Evolutionary conservation across 2,329 filamentous ascomycete species (phyloP).

Genomic region (Diaporthe destruens): DNA sequence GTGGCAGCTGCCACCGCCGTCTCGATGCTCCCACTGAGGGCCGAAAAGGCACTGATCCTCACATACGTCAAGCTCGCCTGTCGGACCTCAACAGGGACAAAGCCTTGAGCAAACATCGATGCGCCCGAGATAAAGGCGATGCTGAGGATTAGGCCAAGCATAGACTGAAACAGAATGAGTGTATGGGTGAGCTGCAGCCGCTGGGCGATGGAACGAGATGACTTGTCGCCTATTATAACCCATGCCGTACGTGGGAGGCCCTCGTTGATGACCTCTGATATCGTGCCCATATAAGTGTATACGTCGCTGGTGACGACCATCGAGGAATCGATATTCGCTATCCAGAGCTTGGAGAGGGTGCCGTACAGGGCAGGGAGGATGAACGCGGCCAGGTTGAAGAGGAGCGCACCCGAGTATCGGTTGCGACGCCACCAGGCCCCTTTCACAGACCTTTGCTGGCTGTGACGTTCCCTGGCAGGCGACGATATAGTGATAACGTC

Average conservation of each 20-base stretch:
- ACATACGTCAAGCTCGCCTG: too few species aligned
- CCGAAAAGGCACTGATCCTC: too few species aligned
- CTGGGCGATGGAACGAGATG: too few species aligned
- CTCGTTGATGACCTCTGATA: background rate
- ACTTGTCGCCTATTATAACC: too few species aligned
- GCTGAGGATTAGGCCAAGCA: too few species aligned
- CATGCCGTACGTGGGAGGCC: background rate
- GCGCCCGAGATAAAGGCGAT: too few species aligned
- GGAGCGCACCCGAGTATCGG: background rate
- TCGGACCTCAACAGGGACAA: too few species aligned
- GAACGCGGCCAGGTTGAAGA: background rate
- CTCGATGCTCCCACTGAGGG: too few species aligned
- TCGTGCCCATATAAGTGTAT: background rate
- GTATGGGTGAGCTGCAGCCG: too few species aligned
- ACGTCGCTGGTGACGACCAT: conserved; percentile 6
- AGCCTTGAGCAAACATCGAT: too few species aligned
- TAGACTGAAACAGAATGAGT: too few species aligned
- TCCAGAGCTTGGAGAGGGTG: conserved; percentile 6
- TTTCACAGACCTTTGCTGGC: background rate
- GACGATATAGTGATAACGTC: background rate
- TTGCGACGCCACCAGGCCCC: background rate
- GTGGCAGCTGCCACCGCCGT: too few species aligned
- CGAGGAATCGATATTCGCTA: background rate
- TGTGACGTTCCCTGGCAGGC: background rate
- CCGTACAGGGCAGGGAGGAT: background rate